Percentiles rank a stretch among this genome's conserved stretches.
These are phyloP conservation scores for Hansfordia pulvinata DNA, from an alignment of 2,329 filamentous ascomycete species.

Conservation along the genomic window DNA sequence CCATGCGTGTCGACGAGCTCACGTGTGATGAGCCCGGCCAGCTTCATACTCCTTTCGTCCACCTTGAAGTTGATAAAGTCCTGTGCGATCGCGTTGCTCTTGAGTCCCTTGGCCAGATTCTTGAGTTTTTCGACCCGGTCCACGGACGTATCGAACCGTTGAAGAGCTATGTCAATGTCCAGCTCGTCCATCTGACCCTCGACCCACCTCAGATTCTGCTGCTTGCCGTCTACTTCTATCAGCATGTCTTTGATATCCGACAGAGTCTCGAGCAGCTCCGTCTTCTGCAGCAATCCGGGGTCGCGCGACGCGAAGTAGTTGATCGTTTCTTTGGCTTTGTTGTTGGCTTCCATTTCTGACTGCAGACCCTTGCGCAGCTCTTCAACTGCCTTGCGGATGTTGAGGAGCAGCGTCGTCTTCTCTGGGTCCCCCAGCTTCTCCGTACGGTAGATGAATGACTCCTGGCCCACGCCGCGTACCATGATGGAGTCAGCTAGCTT, in stretches of 20 bases:
- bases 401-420: conserved; percentile 70
- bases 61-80: conserved; percentile 88
- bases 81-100: conserved; percentile 76
- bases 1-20: conserved; percentile 68
- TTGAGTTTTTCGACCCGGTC: conserved; percentile 74
- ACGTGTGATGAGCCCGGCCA: conserved; percentile 64
- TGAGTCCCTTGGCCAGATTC: conserved; percentile 62
- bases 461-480: conserved; percentile 70
- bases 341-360: conserved; percentile 76
- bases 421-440: conserved; percentile 68
- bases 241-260: conserved; percentile 76
- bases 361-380: conserved; percentile 77
- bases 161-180: conserved; percentile 88
- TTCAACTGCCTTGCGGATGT: conserved; percentile 85
- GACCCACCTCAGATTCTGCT: conserved; percentile 91
- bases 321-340: conserved; percentile 72
- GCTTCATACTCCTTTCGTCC: conserved; percentile 65
- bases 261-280: conserved; percentile 64
- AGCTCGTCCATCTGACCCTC: conserved; percentile 91
- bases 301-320: conserved; percentile 76
- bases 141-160: conserved; percentile 77
- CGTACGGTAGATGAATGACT: conserved; percentile 89
- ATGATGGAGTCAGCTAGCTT: conserved; percentile 78
- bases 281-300: conserved; percentile 62
- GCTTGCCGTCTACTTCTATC: conserved; percentile 91